These are phyloP conservation scores for Volvox reticuliferus DNA, from an alignment of 139 green algal species.

Conservation along the genomic window DNA sequence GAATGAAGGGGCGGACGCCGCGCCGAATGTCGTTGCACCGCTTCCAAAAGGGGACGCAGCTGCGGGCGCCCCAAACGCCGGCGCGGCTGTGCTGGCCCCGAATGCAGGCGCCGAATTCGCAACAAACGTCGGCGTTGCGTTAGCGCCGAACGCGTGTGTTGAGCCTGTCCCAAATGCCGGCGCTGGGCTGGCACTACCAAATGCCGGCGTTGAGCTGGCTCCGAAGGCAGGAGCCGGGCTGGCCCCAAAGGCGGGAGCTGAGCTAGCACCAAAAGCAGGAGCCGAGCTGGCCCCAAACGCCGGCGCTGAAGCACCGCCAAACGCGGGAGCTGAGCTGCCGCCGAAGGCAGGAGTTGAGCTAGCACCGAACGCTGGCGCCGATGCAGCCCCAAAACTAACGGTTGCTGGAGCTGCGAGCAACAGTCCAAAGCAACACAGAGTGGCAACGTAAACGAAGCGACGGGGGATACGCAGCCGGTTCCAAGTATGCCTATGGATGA, in stretches of 20 bases:
- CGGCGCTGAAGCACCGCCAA: background rate
- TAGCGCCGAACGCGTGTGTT: no score
- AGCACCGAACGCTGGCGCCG: background rate
- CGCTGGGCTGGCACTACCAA: background rate
- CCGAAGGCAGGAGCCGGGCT: background rate
- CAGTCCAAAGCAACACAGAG: background rate
- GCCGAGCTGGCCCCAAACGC: background rate
- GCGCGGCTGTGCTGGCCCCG: background rate
- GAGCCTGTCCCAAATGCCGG: background rate
- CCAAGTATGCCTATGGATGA: no score
- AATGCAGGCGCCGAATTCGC: background rate
- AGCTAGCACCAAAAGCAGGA: background rate
- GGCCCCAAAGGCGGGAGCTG: background rate
- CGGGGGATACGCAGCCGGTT: no score
- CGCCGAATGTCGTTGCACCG: background rate
- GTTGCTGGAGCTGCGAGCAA: background rate
- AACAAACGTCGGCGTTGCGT: background rate
- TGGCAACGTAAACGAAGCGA: no score
- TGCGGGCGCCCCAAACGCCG: background rate
- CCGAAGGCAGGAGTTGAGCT: slow-evolving; percentile 6
- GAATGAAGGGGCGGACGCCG: background rate
- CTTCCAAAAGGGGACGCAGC: background rate
- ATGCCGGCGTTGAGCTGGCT: background rate
- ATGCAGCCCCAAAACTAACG: background rate
- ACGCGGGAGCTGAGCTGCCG: background rate